Conservation (phyloP, 768 basidiomycete genomes). For the Serendipita sp. region DNA sequence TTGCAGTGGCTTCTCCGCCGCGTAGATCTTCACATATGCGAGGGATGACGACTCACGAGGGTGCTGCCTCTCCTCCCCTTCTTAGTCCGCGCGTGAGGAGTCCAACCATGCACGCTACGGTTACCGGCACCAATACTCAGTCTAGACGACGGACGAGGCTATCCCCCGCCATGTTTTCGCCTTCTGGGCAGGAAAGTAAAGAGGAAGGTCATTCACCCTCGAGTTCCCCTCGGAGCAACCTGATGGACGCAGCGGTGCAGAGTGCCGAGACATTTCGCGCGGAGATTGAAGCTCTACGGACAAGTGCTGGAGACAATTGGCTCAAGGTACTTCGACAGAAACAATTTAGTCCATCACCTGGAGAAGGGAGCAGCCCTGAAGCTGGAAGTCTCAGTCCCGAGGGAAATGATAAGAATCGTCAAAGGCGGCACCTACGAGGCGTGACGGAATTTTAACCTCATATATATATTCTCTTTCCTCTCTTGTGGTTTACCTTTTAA, state of each 20-base stretch:
- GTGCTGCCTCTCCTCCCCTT: background rate
- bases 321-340: conserved; percentile 5
- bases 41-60: background rate
- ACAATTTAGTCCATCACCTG: background rate
- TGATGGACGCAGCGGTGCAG: too few relatives aligned
- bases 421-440: background rate
- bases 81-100: background rate
- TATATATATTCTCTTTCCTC: background rate
- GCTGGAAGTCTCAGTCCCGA: background rate
- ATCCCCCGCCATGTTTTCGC: background rate
- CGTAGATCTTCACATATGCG: background rate
- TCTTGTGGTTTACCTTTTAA: background rate
- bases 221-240: background rate
- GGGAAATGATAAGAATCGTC: background rate
- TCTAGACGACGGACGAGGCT: background rate
- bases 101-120: background rate
- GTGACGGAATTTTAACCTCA: background rate
- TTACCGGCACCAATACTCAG: background rate
- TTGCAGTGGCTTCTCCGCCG: background rate
- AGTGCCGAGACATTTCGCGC: background rate
- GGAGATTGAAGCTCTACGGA: conserved; percentile 1
- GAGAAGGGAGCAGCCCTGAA: background rate
- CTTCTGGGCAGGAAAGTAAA: background rate
- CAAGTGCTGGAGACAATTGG: conserved; percentile 1
- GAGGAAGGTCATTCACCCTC: background rate